Base-by-base conservation (phyloP, 768 basidiomycete genomes). In the Collybiopsis confluens region DNA sequence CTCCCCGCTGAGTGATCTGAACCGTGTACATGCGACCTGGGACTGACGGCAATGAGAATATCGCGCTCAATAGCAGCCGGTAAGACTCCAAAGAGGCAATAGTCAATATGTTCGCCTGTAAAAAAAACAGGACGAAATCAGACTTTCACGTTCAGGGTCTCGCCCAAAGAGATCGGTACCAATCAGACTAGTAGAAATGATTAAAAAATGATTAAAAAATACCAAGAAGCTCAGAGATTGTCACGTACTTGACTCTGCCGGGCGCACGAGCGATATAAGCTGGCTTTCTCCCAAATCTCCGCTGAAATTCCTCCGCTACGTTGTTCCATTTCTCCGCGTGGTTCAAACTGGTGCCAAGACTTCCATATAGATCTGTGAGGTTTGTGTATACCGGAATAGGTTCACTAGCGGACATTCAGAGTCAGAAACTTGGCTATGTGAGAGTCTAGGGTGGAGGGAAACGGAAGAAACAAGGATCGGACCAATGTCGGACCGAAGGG, bases 51-150 rank as follows among this genome's bases (percentile, higher is more conserved):
- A 52, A 93, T 86, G 48, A 93, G 73, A 59, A 92, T 85, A 65
- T 92, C 92, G 48, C 81, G 81, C 58, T 92, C 91, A 36, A 93
- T 79, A 0, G 91, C 92, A n/a, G 86, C 79, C 15, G 91, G 92
- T 33, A 93, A 76, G 7, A 90, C 90, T 3, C 91, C 91, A 59
- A 92, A 91, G 24, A 91, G 72, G 0, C 85, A 81, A 59, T 92
- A 92, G 67, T 92, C 90, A 65, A 92, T 87, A 63, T 92, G 88
- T 70, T 91, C 89, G 28, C 89, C 88, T 82, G 70, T 65, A 16
- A 68, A 55, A 52, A 37, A 30, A 4, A 18, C 24, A 33, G 13
- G 21, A 18, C n/a, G n/a, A 6, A 42, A 24, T 43, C n/a, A 15
- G 38, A 5, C 8, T 20, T 13, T 50, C n/a, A n/a, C n/a, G n/a